These are phyloP conservation scores for Ustilago trichophora DNA, from an alignment of 1,284 basidiomycete genomes.

Conservation along the genomic window DNA sequence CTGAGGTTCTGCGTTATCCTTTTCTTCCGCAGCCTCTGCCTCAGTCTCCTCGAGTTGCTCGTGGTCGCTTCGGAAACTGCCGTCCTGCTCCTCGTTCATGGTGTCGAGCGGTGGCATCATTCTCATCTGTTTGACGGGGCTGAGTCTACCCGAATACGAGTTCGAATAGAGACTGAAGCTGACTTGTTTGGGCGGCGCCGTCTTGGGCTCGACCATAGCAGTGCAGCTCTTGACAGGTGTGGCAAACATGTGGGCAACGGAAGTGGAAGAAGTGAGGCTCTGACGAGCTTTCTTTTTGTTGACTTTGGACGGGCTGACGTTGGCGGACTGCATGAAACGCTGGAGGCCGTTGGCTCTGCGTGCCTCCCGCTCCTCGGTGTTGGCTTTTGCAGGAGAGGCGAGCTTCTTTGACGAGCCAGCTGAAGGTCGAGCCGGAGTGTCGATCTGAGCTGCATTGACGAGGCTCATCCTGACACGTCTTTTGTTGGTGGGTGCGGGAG, in stretches of 20 bases:
- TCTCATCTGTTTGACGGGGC: conserved; percentile 48
- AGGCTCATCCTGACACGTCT: conserved; percentile 44
- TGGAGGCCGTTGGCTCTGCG: conserved; percentile 30
- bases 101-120: conserved; percentile 41
- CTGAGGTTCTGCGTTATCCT: background rate
- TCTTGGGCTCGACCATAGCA: conserved; percentile 17
- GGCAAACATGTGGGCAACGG: conserved; percentile 17
- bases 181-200: conserved; percentile 45
- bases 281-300: conserved; percentile 19
- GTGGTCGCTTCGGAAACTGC: conserved; percentile 24
- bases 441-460: conserved; percentile 42
- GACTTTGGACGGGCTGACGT: conserved; percentile 22
- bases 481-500: conserved; percentile 8
- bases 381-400: conserved; percentile 7
- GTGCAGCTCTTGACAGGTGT: conserved; percentile 31
- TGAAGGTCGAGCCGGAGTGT: conserved; percentile 30
- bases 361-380: conserved; percentile 18
- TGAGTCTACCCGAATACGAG: conserved; percentile 21
- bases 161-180: conserved; percentile 36
- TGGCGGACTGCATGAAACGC: conserved; percentile 39
- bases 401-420: conserved; percentile 8
- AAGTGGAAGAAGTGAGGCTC: conserved; percentile 27
- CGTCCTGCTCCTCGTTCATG: conserved; percentile 43
- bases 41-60: conserved; percentile 4
- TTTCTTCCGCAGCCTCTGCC: background rate